These are phyloP conservation scores for Lavandula angustifolia DNA, from an alignment of 257 asterid species.

Conservation along the genomic window DNA sequence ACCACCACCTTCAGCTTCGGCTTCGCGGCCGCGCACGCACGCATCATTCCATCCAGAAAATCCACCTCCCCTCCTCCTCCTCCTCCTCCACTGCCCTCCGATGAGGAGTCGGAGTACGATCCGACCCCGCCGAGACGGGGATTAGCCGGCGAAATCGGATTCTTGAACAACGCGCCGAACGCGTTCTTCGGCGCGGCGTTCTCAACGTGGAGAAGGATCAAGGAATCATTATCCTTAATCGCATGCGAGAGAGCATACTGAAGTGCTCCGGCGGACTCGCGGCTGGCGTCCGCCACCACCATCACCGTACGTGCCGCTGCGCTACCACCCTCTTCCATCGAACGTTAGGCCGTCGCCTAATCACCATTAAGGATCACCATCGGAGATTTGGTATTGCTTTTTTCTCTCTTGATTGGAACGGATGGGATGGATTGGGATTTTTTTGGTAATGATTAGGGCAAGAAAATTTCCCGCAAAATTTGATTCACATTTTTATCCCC, in stretches of 20 bases:
- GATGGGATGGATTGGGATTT: slow-evolving; percentile 20
- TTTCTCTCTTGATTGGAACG: background rate
- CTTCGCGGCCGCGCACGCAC: slow-evolving; percentile 43
- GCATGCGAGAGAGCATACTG: slow-evolving; percentile 69
- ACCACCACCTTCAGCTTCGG: slow-evolving; percentile 48
- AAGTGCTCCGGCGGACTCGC: slow-evolving; percentile 74
- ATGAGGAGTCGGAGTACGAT: slow-evolving; percentile 23
- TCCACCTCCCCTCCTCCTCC: slow-evolving; percentile 44
- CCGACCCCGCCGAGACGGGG: slow-evolving; percentile 23
- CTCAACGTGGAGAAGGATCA: slow-evolving; percentile 59
- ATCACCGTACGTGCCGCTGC: slow-evolving; percentile 52
- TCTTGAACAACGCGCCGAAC: slow-evolving; percentile 49
- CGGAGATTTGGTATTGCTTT: background rate
- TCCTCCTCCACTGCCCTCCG: slow-evolving; percentile 25
- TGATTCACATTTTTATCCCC: slow-evolving; percentile 16
- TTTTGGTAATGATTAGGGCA: slow-evolving; percentile 4
- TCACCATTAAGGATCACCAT: slow-evolving; percentile 40
- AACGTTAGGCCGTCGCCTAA: slow-evolving; percentile 30
- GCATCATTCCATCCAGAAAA: slow-evolving; percentile 60
- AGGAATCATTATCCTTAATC: slow-evolving; percentile 48
- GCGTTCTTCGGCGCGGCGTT: slow-evolving; percentile 55
- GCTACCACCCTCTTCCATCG: slow-evolving; percentile 40
- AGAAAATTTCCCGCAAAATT: background rate
- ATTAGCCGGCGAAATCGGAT: slow-evolving; percentile 27
- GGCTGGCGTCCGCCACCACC: slow-evolving; percentile 77